Evolutionary conservation across 768 basidiomycete species (phyloP), one percentile per base, ranked within the genome.

Genomic region (Trametes coccinea): DNA sequence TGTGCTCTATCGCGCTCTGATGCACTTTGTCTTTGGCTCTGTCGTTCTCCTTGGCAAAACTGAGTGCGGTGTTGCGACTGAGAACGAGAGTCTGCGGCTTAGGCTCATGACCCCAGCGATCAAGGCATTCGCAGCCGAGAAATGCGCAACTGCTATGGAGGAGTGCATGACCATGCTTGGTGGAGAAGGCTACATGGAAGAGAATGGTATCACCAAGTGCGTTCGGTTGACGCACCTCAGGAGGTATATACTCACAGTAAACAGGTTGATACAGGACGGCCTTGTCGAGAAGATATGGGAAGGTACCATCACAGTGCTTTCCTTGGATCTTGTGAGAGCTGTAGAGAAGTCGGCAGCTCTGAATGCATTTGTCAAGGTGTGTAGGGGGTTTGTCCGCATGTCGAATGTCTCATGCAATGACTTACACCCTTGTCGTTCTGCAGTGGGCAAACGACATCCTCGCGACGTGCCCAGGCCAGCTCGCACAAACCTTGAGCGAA

Each of bases 261-360:
- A 2, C 56, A 82, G 83, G 40, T 66, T 82, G 13, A 87, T 93
- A 31, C 76, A 86, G 4, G 90, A 92, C 74, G 78, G 79, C 2
- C 69, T 88, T 7, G 91, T 92, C 11, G 91, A 92, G 74, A 88
- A 86, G 66, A 90, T 93, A 44, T 92, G 90, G 90, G 91, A 92
- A 73, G 90, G 89, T 0, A 90, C 89, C 0, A 78, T 80, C 13
- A 83, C 82, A 0, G 87, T 92, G 3, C 79, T 92, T 4, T 79
- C 88, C 1, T 72, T 91, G 52, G 90, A 93, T 69, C 75, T 91
- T 41, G 74, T 83, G 8, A 77, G 89, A 49, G 84, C 84, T 4
- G 78, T 81, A 22, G 73, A 75, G 46, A 80, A 84, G 62, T 76
- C 76, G 14, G 61, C 63, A 1, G 76, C 78, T 1, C 63, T 87